A percentile compares a stretch with the other conserved stretches of the same genome.
Evolutionary conservation across 2,329 filamentous ascomycete species (phyloP).

Genomic region (Aureobasidium sp.): DNA sequence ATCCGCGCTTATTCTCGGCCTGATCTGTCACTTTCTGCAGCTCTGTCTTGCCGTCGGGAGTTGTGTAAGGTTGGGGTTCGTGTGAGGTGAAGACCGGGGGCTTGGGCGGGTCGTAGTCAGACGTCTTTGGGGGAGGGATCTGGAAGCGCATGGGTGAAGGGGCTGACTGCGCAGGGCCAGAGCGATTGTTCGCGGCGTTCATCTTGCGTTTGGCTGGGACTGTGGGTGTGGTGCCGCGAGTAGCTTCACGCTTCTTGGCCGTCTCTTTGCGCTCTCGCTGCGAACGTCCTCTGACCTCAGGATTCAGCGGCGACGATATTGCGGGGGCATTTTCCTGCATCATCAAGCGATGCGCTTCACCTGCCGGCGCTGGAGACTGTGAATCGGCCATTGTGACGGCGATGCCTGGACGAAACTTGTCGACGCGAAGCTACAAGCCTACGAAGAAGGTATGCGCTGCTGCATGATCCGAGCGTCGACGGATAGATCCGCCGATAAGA

Average conservation of each 20-base stretch:
- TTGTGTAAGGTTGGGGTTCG: constrained; percentile 36
- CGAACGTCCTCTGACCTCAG: constrained; percentile 45
- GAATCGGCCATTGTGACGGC: not conserved
- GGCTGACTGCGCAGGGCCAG: constrained; percentile 17
- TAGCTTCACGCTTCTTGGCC: constrained; percentile 44
- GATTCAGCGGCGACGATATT: constrained; percentile 67
- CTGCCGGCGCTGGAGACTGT: not conserved
- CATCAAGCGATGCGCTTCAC: not conserved
- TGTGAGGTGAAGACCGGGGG: constrained; percentile 38
- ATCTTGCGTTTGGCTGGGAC: constrained; percentile 27
- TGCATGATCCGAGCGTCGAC: not conserved
- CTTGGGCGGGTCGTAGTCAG: constrained; percentile 42
- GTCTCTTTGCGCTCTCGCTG: constrained; percentile 43
- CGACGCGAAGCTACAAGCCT: not conserved
- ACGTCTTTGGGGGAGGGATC: constrained; percentile 36
- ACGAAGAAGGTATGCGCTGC: too few species aligned
- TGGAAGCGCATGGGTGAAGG: constrained; percentile 43
- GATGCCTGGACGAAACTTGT: not conserved
- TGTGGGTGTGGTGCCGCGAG: constrained; percentile 31
- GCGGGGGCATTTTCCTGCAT: constrained; percentile 58
- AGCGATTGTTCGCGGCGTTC: not conserved
- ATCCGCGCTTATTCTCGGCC: constrained; percentile 60
- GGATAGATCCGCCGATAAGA: constrained; percentile 5
- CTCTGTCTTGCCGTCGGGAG: constrained; percentile 33
- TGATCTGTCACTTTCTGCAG: constrained; percentile 41